These are phyloP conservation scores for Capsicum pubescens DNA, from an alignment of 257 asterid genomes.

Conservation along the genomic window DNA sequence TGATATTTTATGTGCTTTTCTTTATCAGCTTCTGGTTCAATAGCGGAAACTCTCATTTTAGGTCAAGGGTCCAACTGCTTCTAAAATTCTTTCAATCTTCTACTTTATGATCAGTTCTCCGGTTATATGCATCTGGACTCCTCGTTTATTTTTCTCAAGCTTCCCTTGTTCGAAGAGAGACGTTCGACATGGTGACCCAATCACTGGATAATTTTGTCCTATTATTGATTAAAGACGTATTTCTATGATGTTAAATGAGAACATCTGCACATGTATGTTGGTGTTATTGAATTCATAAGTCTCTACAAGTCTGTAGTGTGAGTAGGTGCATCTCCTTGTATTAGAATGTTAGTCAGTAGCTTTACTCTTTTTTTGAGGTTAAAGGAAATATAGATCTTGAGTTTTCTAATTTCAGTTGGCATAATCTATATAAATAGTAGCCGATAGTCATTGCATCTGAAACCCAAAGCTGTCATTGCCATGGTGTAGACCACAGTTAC, in stretches of 20 bases:
- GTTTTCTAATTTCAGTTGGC: neutral
- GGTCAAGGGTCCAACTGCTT: neutral
- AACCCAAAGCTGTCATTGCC: neutral
- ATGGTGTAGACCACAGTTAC: neutral
- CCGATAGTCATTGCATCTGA: neutral
- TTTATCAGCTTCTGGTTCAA: neutral
- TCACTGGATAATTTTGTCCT: neutral
- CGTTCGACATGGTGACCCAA: neutral
- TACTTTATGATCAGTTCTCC: neutral
- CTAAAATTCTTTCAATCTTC: neutral
- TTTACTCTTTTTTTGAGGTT: neutral
- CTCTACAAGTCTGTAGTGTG: neutral
- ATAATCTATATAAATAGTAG: neutral
- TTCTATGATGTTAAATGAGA: neutral
- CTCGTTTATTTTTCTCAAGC: neutral
- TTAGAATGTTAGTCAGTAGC: neutral
- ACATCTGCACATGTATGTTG: neutral
- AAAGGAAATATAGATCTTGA: neutral
- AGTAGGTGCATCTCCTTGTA: neutral
- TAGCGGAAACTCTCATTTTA: constrained; percentile 2
- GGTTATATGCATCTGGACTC: neutral
- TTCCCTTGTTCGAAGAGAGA: neutral
- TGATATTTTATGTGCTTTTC: constrained; percentile 12
- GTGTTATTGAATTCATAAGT: neutral
- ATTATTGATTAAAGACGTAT: neutral